phyloP scores from a whole-genome alignment of 164 flowering plant species.

The Litsea cubeba region DNA sequence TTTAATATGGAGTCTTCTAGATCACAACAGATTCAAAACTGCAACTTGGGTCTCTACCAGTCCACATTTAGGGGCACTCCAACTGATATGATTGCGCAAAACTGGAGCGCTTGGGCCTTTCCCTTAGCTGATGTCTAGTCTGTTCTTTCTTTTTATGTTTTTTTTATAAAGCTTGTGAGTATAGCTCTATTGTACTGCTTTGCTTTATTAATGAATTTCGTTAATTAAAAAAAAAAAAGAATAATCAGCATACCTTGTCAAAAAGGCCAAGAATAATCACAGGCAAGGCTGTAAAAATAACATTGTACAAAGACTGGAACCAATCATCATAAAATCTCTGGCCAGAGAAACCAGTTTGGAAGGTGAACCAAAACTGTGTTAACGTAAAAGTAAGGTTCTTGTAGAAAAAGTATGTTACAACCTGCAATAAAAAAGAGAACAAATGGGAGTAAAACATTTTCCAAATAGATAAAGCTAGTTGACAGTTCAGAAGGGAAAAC shows the following conservation, averaged over 20 bases:
- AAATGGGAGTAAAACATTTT: background rate
- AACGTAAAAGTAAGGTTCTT: constrained; percentile 93
- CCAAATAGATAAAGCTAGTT: background rate
- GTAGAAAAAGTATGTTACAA: constrained; percentile 91
- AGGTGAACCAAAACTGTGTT: constrained; percentile 99
- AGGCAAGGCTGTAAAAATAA: constrained; percentile 86
- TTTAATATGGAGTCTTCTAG: too few relatives aligned
- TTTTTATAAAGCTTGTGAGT: too few relatives aligned
- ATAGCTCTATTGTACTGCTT: too few relatives aligned
- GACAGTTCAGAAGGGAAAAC: constrained; percentile 3
- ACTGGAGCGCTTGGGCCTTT: too few relatives aligned
- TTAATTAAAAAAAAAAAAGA: background rate
- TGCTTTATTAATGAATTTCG: too few relatives aligned
- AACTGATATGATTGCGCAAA: too few relatives aligned
- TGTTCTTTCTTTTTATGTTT: too few relatives aligned
- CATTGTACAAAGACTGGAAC: constrained; percentile 94
- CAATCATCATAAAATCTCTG: constrained; percentile 98
- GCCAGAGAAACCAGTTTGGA: constrained; percentile 94
- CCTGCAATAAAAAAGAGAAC: constrained; percentile 43
- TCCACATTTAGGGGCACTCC: too few relatives aligned
- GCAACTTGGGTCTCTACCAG: too few relatives aligned
- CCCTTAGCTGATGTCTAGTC: too few relatives aligned
- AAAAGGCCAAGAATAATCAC: constrained; percentile 87
- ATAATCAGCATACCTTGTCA: constrained; percentile 66
- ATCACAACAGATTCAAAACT: too few relatives aligned